These are phyloP conservation scores for Penicillium arizonense DNA, from an alignment of 495 filamentous ascomycete genomes.

Conservation along the genomic window DNA sequence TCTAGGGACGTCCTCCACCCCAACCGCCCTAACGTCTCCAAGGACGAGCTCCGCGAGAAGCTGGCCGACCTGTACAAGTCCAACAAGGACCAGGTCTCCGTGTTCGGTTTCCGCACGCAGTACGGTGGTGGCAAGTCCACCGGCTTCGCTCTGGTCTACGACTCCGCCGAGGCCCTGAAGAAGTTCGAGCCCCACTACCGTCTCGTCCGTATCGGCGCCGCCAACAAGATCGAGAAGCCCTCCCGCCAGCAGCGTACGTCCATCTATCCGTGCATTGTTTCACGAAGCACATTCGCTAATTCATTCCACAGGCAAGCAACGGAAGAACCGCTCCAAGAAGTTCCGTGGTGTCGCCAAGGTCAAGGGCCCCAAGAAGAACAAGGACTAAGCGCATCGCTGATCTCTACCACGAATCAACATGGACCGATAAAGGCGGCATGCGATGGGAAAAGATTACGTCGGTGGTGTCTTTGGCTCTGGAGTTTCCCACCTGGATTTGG, in stretches of 20 bases:
- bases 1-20: slow-evolving; percentile 98
- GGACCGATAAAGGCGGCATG: slow-evolving; percentile 15
- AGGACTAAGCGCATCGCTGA: slow-evolving; percentile 42
- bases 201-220: slow-evolving; percentile 86
- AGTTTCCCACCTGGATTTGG: slow-evolving; percentile 15
- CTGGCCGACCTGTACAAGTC: slow-evolving; percentile 95
- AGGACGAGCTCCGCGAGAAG: slow-evolving; percentile 96
- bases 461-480: slow-evolving; percentile 21
- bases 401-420: slow-evolving; percentile 17
- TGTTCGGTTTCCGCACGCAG: slow-evolving; percentile 97
- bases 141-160: slow-evolving; percentile 98
- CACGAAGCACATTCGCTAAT: background rate
- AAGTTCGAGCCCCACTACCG: slow-evolving; percentile 99
- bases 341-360: slow-evolving; percentile 88
- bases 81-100: slow-evolving; percentile 91
- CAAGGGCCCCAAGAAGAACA: slow-evolving; percentile 81
- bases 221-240: slow-evolving; percentile 90
- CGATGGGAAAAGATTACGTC: slow-evolving; percentile 23
- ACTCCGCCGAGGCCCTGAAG: slow-evolving; percentile 95
- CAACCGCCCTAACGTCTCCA: slow-evolving; percentile 95
- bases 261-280: background rate
- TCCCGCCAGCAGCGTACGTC: slow-evolving; percentile 98
- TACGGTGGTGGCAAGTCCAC: slow-evolving; percentile 99
- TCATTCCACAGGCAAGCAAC: slow-evolving; percentile 85
- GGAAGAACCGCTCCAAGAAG: slow-evolving; percentile 99